These are phyloP conservation scores for Inonotus obliquus DNA, from an alignment of 1,284 basidiomycete species.

Conservation along the genomic window DNA sequence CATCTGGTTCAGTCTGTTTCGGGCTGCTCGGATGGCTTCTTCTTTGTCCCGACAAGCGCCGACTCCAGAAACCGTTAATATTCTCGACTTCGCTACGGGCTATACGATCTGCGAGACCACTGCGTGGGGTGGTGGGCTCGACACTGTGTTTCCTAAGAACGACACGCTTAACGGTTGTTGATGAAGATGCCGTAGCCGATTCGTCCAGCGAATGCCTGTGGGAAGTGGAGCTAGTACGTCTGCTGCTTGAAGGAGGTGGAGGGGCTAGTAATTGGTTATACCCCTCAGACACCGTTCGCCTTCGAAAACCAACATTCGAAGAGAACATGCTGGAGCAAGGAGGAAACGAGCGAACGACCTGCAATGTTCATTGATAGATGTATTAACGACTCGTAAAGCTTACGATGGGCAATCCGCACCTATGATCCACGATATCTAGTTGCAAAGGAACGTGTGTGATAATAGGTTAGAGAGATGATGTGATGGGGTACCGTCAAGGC, in stretches of 20 bases:
- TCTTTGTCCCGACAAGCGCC: conserved; percentile 6
- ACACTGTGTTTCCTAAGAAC: conserved; percentile 6
- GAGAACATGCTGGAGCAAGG: neutral
- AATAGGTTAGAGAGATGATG: neutral
- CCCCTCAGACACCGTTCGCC: conserved; percentile 4
- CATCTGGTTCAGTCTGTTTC: neutral
- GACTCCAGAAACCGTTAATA: conserved; percentile 18
- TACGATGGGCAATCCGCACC: neutral
- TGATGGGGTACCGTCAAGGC: neutral
- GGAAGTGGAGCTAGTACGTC: neutral
- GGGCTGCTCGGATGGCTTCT: conserved; percentile 1
- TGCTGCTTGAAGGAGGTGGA: neutral
- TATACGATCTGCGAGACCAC: conserved; percentile 3
- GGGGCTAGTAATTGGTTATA: neutral
- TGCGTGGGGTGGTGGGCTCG: neutral
- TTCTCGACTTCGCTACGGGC: conserved; percentile 12
- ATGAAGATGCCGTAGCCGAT: neutral
- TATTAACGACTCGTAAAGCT: neutral
- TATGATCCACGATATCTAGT: neutral
- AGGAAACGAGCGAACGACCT: neutral
- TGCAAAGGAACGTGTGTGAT: neutral
- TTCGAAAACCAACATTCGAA: neutral
- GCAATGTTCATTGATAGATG: neutral
- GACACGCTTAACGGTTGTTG: conserved; percentile 2
- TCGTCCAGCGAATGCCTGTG: conserved; percentile 8